Evolutionary conservation across 2,329 filamentous ascomycete genomes (phyloP).

Genomic region (Arthrinium puccinioides): DNA sequence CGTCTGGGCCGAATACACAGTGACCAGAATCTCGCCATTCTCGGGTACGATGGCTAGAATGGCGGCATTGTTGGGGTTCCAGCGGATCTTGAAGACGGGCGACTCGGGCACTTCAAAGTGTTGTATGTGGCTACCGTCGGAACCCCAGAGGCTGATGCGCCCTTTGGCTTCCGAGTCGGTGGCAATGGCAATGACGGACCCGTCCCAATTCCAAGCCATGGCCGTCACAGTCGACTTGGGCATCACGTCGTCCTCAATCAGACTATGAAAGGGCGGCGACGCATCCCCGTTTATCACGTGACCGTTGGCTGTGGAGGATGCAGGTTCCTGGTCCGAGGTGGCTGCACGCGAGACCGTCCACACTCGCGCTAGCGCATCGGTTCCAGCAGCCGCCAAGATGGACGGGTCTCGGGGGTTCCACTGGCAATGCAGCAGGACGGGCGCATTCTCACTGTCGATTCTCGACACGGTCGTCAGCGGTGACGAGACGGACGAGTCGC

Average conservation of each 20-base stretch:
- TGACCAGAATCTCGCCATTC: constrained; percentile 46
- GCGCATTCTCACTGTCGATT: constrained; percentile 40
- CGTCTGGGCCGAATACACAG: constrained; percentile 40
- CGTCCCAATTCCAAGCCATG: constrained; percentile 54
- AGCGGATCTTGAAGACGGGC: constrained; percentile 54
- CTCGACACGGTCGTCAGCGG: constrained; percentile 24
- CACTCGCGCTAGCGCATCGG: constrained; percentile 62
- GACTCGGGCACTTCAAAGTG: constrained; percentile 51
- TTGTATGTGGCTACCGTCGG: constrained; percentile 43
- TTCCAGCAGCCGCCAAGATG: constrained; percentile 60
- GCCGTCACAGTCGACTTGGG: constrained; percentile 47
- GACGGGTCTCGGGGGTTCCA: constrained; percentile 60
- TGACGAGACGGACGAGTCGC: constrained; percentile 28
- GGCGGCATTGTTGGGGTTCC: constrained; percentile 49
- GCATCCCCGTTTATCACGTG: constrained; percentile 32
- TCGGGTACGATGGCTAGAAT: constrained; percentile 51
- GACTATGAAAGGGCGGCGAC: constrained; percentile 34
- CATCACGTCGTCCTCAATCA: constrained; percentile 48
- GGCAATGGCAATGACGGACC: constrained; percentile 48
- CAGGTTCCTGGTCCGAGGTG: constrained; percentile 33
- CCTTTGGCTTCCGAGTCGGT: constrained; percentile 47
- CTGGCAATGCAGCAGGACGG: constrained; percentile 61
- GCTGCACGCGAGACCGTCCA: constrained; percentile 55
- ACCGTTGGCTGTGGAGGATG: constrained; percentile 31
- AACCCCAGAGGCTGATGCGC: constrained; percentile 47